Evolutionary conservation across 2,329 filamentous ascomycete genomes (phyloP).

Genomic region (Colletotrichum chlorophyti): DNA sequence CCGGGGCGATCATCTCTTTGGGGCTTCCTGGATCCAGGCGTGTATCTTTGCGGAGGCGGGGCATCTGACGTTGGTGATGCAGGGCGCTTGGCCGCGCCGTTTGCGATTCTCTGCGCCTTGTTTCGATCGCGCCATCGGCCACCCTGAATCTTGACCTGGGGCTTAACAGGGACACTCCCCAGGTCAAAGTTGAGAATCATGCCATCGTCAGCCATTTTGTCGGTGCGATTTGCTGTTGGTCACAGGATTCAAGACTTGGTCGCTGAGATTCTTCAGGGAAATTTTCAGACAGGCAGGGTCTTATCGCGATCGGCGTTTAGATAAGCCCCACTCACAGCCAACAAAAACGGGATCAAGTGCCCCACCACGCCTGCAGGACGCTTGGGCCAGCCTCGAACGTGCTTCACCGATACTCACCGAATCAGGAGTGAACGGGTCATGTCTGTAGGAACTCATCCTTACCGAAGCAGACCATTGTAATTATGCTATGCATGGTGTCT

Average conservation of each 20-base stretch:
- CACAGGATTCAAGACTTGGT: background rate
- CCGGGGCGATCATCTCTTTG: slow-evolving; percentile 33
- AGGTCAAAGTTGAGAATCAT: slow-evolving; percentile 94
- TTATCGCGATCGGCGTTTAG: slow-evolving; percentile 26
- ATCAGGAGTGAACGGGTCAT: no score
- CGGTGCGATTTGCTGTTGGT: slow-evolving; percentile 9
- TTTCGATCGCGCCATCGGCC: slow-evolving; percentile 93
- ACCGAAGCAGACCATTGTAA: no score
- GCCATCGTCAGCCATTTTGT: slow-evolving; percentile 87
- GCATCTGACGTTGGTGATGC: slow-evolving; percentile 34
- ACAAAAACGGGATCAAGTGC: background rate
- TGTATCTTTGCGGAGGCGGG: slow-evolving; percentile 20
- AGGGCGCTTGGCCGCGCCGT: slow-evolving; percentile 37
- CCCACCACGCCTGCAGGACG: background rate
- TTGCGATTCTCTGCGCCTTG: slow-evolving; percentile 72
- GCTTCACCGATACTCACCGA: background rate
- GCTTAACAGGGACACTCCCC: slow-evolving; percentile 68
- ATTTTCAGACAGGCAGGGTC: slow-evolving; percentile 18
- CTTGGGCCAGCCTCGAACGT: background rate
- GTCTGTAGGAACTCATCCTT: no score
- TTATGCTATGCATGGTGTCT: no score
- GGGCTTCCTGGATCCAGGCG: slow-evolving; percentile 19
- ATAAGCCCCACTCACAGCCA: slow-evolving; percentile 6
- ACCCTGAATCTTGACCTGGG: slow-evolving; percentile 76
- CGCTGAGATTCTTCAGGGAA: background rate